A percentile compares a stretch with the other conserved stretches of the same genome.
Conservation (phyloP, 176 grass and related monocot species). For the Zoysia pacifica region DNA sequence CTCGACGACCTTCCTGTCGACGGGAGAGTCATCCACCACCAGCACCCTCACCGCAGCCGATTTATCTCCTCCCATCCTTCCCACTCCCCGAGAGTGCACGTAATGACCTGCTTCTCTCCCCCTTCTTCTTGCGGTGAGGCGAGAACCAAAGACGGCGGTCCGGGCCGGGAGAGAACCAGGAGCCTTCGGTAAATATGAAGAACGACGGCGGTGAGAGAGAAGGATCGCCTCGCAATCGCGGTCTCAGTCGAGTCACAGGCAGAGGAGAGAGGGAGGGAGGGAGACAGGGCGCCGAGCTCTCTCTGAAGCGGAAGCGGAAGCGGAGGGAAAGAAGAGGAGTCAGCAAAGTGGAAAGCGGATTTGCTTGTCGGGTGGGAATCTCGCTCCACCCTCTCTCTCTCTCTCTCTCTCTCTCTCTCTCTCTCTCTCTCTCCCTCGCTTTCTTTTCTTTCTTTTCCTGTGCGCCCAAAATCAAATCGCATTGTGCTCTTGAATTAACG, state of each 20-base stretch:
- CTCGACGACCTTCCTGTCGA: constrained; percentile 73
- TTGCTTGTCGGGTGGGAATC: constrained; percentile 67
- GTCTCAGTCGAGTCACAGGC: constrained; percentile 25
- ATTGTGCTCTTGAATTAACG: background rate
- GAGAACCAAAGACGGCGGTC: background rate
- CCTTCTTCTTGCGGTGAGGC: background rate
- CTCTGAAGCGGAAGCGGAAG: background rate
- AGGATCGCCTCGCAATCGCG: background rate
- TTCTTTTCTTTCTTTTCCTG: background rate
- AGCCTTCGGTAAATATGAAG: constrained; percentile 14
- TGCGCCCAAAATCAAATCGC: background rate
- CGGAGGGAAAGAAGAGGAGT: background rate
- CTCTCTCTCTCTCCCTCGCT: background rate
- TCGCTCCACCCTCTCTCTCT: constrained; percentile 7
- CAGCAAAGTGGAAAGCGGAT: constrained; percentile 41
- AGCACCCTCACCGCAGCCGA: constrained; percentile 61
- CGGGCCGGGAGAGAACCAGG: background rate
- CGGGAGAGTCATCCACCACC: constrained; percentile 85
- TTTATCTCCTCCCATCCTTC: constrained; percentile 1
- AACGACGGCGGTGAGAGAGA: constrained; percentile 3
- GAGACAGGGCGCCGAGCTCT: background rate
- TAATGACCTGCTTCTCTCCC: background rate
- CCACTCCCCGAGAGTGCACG: background rate
- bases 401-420: background rate
- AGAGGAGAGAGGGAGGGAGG: constrained; percentile 5